Base-by-base conservation (phyloP, 805 yeast species). In the Scheffersomyces coipomensis region DNA sequence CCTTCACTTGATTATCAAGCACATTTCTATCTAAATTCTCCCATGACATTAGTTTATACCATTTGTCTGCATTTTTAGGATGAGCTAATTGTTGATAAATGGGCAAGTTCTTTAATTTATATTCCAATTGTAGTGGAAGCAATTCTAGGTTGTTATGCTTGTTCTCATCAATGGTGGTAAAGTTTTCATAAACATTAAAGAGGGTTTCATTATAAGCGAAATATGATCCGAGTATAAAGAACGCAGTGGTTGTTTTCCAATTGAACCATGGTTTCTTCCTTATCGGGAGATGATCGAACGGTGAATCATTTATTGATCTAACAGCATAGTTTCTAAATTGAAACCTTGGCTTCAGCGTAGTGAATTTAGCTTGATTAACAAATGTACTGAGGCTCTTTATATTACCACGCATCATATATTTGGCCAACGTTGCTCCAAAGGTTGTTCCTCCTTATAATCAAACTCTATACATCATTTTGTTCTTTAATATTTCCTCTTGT, bases 71-170 rank as follows among this genome's bases (percentile, higher is more conserved):
- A 62, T 40, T 77, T 61, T 46, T 75, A 39, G 56, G 65, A 44
- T 53, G 67, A 48, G 60, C 53, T 29, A 85, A 60, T 35, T 73
- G 59, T 44, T 76, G 63, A 34, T 81, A 81, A 2, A 82, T 56
- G 0, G 79, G 76, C 34, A 85, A 57, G 3, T 62, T 51, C 24
- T 71, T 65, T 33, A 83, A 56, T 44, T 80, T 63, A 19, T 60
- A 57, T 44, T 76, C 79, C 35, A 87, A 56, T 22, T 62, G 61
- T 25, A 65, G 45, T 1, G 68, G 64, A 13, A 59, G 48, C 15
- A 65, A 40, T 2, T 52, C 57, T 22, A 26, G 24, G 12, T 17
- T 23, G 12, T 33, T 16, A 1, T 21, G 26, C 21, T 49, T 52
- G 17, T 47, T 49, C 29, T 51, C 57, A 17, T 48, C 51, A 3